Base-by-base conservation (phyloP, 306 rosid species). In the Heteromeles arbutifolia region DNA sequence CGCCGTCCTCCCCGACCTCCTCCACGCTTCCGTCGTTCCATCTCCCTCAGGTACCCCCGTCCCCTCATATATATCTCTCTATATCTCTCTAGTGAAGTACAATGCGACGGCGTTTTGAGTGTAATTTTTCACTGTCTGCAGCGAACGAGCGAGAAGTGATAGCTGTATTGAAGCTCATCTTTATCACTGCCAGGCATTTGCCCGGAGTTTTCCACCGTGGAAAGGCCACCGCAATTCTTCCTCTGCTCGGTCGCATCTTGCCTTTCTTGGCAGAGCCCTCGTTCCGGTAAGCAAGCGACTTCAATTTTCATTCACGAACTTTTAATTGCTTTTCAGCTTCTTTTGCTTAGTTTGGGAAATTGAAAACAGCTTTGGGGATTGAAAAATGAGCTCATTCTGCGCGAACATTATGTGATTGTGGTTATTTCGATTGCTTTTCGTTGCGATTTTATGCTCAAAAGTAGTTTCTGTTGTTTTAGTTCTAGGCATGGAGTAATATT, bases 201-300 rank as follows among this genome's bases (percentile, higher is more conserved):
- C 97, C 97, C 19, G 96, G 92, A 11, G 98, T 90, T 5, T 95
- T 90, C 75, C 86, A 72, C 85, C 91, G 84, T 67, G 96, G 96
- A 66, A 77, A 81, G 74, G 77, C 97, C 62, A 45, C 83, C 67
- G 85, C 92, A 5, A 17, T 90, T 69, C 67, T 89, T 43, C 98
- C 97, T 0, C 69, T 87, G 65, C 21, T 92, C 52, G 97, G 91
- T 54, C 96, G 90, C 24, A 74, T 95, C 21, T 73, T 95, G 66
- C 97, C 98, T 14, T 95, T 95, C 84, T 88, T 95, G 24, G 84
- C 97, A 0, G 90, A 91, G 11, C 92, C 98, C 4, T 73, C 76
- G 45, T 88, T 88, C 59, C 79, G 92, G 92, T 89, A 65, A 73
- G 86, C 31, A 12, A 24, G 8, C 8, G 21, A 50, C 18, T 50